Conservation (phyloP, 495 filamentous ascomycete genomes). For the Aspergillus sclerotiicarbonarius region DNA sequence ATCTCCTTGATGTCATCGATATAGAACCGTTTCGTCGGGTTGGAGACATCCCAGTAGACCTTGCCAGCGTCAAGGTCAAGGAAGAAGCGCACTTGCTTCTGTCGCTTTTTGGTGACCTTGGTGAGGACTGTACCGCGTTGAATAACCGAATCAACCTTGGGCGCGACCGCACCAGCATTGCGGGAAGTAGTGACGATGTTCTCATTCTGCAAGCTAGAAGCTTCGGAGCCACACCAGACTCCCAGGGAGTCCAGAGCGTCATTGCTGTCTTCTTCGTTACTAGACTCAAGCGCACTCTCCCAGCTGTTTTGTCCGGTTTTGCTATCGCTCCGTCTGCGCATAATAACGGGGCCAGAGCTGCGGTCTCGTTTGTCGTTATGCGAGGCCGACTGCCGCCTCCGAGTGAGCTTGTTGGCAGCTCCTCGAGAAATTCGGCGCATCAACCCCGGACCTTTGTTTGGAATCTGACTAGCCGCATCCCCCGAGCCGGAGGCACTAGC, state of each 20-base stretch:
- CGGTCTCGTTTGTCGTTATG: slow-evolving; percentile 73
- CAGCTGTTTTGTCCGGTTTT: slow-evolving; percentile 62
- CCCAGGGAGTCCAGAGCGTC: slow-evolving; percentile 49
- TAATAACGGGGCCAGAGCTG: slow-evolving; percentile 83
- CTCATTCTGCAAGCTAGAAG: slow-evolving; percentile 41
- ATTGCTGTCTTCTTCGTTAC: slow-evolving; percentile 62
- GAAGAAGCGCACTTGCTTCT: slow-evolving; percentile 68
- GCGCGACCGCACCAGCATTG: slow-evolving; percentile 53
- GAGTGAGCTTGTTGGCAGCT: slow-evolving; percentile 58
- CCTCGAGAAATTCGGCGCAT: slow-evolving; percentile 67
- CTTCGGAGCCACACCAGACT: slow-evolving; percentile 37
- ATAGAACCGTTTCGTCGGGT: slow-evolving; percentile 78
- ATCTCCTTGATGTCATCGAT: slow-evolving; percentile 94
- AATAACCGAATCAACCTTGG: slow-evolving; percentile 67
- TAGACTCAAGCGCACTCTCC: slow-evolving; percentile 49
- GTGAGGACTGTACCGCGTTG: slow-evolving; percentile 71
- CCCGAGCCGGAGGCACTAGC: slow-evolving; percentile 36
- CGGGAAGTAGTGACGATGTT: slow-evolving; percentile 30
- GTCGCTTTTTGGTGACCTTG: slow-evolving; percentile 81
- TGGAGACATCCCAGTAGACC: slow-evolving; percentile 80
- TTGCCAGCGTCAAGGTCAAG: slow-evolving; percentile 79
- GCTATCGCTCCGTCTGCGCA: slow-evolving; percentile 84
- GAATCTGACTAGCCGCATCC: slow-evolving; percentile 52
- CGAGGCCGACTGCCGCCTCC: slow-evolving; percentile 70
- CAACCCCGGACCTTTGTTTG: slow-evolving; percentile 55